Evolutionary conservation across 1,139 yeast genomes (phyloP).

Genomic region (Hansenula sp.): DNA sequence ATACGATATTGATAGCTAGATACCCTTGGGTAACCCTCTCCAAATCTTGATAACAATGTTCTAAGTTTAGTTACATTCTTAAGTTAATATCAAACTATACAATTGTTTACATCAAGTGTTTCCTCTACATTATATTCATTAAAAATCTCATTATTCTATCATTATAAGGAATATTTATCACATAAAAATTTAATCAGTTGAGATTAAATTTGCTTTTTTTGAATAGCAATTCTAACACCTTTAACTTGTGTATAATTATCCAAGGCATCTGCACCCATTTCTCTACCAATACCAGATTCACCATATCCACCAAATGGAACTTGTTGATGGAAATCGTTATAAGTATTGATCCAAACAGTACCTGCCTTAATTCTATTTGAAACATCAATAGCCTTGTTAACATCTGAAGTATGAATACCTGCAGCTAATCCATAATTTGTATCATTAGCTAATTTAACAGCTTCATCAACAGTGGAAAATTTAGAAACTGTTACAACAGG

Average conservation of each 20-base stretch:
- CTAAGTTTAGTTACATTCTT: too few relatives aligned
- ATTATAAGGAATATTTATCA: neutral
- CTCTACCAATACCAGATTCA: constrained; percentile 70
- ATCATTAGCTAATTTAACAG: constrained; percentile 55
- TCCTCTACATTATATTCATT: too few relatives aligned
- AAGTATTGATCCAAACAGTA: constrained; percentile 53
- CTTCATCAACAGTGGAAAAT: constrained; percentile 63
- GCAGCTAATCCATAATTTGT: constrained; percentile 73
- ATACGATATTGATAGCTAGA: too few relatives aligned
- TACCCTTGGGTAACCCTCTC: too few relatives aligned
- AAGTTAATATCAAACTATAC: too few relatives aligned
- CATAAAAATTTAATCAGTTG: too few relatives aligned
- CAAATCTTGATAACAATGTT: too few relatives aligned
- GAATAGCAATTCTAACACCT: constrained; percentile 38
- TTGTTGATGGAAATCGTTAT: constrained; percentile 60
- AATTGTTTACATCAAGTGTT: too few relatives aligned
- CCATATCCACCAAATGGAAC: constrained; percentile 60
- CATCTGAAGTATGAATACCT: constrained; percentile 61
- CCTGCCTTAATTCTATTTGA: constrained; percentile 66
- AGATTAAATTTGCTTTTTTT: constrained; percentile 9
- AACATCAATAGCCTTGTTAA: constrained; percentile 53
- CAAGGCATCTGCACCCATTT: constrained; percentile 66
- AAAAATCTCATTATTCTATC: too few relatives aligned
- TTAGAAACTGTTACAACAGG: constrained; percentile 68
- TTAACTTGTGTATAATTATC: constrained; percentile 63